Evolutionary conservation across 345 rosid species (phyloP), one percentile per base, ranked within the genome.

Genomic region (Eucalyptus rudis): DNA sequence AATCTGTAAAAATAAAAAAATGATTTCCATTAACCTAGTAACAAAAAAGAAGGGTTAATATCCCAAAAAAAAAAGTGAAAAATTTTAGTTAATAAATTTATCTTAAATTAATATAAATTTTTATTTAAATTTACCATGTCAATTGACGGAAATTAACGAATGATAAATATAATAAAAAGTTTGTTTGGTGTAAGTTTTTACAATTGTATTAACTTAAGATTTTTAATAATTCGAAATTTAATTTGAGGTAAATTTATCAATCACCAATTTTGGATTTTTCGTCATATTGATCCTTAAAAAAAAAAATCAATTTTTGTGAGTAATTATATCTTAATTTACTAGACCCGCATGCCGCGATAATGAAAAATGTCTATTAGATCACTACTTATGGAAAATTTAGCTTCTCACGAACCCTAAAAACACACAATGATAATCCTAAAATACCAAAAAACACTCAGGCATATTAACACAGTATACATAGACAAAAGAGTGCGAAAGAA

Each of bases 151-250:
- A 56, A 5, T 56, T 10, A 56, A 24, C 1, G 2, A 5, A 56
- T 9, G 5, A 56, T 56, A 56, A 56, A 24, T 56, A 24, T 56
- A 22, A 52, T 52, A 1, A 52, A 52, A 52, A 52, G 10, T 52
- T 8, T 7, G 2, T 52, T 52, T 52, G 25, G 58, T 52, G 58
- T 52, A 52, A 52, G 0, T 20, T 52, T 52, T 56, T 10, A 22
- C 1, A 22, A 24, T 0, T 1, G 20, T 56, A 56, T 56, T 0
- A 4, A 56, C 24, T 10, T 56, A 25, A 56, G 1, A 0, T 24
- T 56, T 56, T 56, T 56, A 8, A 22, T 56, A 25, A 1, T 25
- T 0, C 0, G 1, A 0, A 56, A 56, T 24, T 9, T 56, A 9
- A 56, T 24, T 56, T 0, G 6, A 24, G 62, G 13, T 56, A 4